These are phyloP conservation scores for Aspergillus piperis DNA, from an alignment of 2,329 filamentous ascomycete genomes.

Conservation along the genomic window DNA sequence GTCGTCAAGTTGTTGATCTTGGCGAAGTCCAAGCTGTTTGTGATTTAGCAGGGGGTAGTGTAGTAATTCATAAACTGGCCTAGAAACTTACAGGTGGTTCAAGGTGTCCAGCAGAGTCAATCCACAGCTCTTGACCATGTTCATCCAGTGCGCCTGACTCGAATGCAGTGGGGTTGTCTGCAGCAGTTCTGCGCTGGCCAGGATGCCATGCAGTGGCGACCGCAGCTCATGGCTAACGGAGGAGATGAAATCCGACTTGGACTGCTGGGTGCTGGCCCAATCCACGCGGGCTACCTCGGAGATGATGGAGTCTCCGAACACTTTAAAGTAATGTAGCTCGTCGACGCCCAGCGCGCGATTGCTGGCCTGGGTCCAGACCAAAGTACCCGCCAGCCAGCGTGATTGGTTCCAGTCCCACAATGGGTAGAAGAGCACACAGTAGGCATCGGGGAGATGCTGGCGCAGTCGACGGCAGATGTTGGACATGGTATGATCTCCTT, in stretches of 20 bases:
- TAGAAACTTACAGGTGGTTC: slow-evolving; percentile 27
- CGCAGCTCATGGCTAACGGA: slow-evolving; percentile 55
- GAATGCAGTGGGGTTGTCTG: slow-evolving; percentile 43
- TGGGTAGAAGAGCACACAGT: slow-evolving; percentile 31
- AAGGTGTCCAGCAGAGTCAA: slow-evolving; percentile 53
- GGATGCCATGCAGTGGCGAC: slow-evolving; percentile 47
- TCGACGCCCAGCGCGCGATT: slow-evolving; percentile 18
- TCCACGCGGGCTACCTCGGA: slow-evolving; percentile 40
- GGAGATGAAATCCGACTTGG: slow-evolving; percentile 55
- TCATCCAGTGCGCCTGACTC: slow-evolving; percentile 43
- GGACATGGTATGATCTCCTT: neutral
- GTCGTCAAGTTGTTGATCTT: slow-evolving; percentile 30
- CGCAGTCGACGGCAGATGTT: slow-evolving; percentile 15
- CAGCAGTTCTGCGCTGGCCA: slow-evolving; percentile 51
- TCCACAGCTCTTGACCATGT: slow-evolving; percentile 52
- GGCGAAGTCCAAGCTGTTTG: slow-evolving; percentile 28
- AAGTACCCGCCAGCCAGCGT: slow-evolving; percentile 34
- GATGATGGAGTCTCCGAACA: slow-evolving; percentile 39
- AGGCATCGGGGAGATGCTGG: slow-evolving; percentile 22
- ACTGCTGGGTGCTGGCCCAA: slow-evolving; percentile 39
- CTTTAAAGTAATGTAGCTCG: slow-evolving; percentile 37
- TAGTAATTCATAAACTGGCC: neutral
- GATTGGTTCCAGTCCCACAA: slow-evolving; percentile 35
- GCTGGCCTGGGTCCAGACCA: slow-evolving; percentile 28
- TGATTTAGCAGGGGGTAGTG: no score